Percentiles rank a stretch among this genome's conserved stretches.
phyloP scores from a whole-genome alignment of 1,284 basidiomycete genomes.

The Cryptococcus amylolentus region DNA sequence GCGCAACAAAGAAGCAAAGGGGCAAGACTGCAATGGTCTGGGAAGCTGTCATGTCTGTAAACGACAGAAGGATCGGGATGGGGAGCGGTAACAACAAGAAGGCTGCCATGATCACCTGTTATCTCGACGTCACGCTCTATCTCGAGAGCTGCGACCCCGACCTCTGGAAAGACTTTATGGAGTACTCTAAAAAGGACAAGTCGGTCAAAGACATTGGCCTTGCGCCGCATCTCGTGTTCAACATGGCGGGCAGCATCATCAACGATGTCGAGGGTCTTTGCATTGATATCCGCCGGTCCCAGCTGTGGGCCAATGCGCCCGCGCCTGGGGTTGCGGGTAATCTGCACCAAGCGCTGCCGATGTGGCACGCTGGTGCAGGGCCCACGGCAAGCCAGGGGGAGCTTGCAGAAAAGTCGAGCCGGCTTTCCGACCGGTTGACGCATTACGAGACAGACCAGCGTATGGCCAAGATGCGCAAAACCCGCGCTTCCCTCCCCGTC shows the following conservation, averaged over 20 bases:
- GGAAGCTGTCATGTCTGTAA: conserved; percentile 80
- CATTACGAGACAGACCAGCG: conserved; percentile 63
- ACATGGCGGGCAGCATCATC: conserved; percentile 65
- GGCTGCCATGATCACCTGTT: conserved; percentile 67
- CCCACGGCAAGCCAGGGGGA: conserved; percentile 30
- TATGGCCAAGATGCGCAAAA: conserved; percentile 64
- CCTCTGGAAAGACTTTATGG: conserved; percentile 72
- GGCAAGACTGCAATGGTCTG: conserved; percentile 53
- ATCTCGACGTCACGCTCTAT: conserved; percentile 82
- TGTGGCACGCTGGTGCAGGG: conserved; percentile 27
- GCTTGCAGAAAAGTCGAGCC: conserved; percentile 59
- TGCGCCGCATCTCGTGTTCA: conserved; percentile 68
- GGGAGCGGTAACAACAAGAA: conserved; percentile 73
- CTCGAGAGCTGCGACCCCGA: conserved; percentile 75
- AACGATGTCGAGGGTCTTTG: conserved; percentile 72
- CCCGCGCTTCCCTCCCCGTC: conserved; percentile 70
- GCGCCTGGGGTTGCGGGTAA: conserved; percentile 25
- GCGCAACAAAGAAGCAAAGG: conserved; percentile 14
- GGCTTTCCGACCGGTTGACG: conserved; percentile 58
- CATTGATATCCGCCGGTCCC: conserved; percentile 60
- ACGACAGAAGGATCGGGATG: conserved; percentile 73
- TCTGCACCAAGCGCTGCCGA: conserved; percentile 23
- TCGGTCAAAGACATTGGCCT: conserved; percentile 53
- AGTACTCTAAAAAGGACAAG: conserved; percentile 33
- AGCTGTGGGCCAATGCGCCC: conserved; percentile 53